Conservation (phyloP, 2,329 filamentous ascomycete species). For the Aureobasidium lini region DNA sequence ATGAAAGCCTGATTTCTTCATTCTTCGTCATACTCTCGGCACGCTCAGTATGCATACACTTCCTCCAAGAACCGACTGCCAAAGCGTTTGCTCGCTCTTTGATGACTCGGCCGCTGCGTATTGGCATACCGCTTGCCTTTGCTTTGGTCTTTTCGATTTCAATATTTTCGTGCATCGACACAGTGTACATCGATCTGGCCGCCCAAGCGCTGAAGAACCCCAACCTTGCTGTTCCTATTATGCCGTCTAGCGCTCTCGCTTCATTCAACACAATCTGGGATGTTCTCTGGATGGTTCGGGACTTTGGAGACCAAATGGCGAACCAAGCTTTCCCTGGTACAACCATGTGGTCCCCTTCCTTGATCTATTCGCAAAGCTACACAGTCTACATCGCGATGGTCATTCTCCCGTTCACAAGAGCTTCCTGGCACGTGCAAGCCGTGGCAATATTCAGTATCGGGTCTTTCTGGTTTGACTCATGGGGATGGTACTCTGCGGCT, state of each 20-base stretch:
- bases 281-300: conserved; percentile 38
- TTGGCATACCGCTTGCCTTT: conserved; percentile 36
- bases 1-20: conserved; percentile 38
- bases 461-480: conserved; percentile 25
- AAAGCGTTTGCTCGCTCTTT: conserved; percentile 33
- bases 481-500: conserved; percentile 26
- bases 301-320: conserved; percentile 33
- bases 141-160: conserved; percentile 34
- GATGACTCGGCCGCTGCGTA: conserved; percentile 36
- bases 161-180: conserved; percentile 28
- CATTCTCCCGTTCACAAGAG: conserved; percentile 37
- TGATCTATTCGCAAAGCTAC: conserved; percentile 41
- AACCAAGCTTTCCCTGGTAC: conserved; percentile 37
- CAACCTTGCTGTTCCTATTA: conserved; percentile 26
- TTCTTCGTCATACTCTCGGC: conserved; percentile 41
- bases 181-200: conserved; percentile 33
- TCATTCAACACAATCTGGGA: conserved; percentile 42
- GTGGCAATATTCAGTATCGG: conserved; percentile 23
- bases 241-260: conserved; percentile 32
- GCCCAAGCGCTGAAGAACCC: conserved; percentile 30
- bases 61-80: conserved; percentile 31
- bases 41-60: conserved; percentile 37
- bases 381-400: conserved; percentile 44
- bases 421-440: conserved; percentile 33
- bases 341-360: conserved; percentile 40